A percentile compares a stretch with the other conserved stretches of the same genome.
phyloP scores from a whole-genome alignment of 2,329 filamentous ascomycete genomes.

The Lachnellula hyalina region DNA sequence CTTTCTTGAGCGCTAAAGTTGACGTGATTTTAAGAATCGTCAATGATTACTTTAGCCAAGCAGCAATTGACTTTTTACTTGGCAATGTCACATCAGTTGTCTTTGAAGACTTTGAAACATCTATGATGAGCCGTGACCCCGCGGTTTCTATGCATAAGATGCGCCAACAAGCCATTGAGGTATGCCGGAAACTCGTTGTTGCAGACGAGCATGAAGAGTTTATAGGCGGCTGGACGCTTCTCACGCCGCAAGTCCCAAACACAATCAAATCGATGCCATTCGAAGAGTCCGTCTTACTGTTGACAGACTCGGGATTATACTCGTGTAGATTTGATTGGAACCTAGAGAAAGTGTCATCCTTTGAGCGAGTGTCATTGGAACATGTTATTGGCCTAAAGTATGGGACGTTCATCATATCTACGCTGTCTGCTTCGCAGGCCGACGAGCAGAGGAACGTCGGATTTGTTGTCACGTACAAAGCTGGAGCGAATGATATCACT shows the following conservation, averaged over 20 bases:
- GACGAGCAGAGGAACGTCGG: conserved; percentile 80
- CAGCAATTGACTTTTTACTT: conserved; percentile 88
- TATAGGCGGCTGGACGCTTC: conserved; percentile 81
- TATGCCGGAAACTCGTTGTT: conserved; percentile 80
- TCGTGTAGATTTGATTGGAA: conserved; percentile 92
- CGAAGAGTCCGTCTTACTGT: conserved; percentile 80
- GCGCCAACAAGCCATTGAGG: conserved; percentile 84
- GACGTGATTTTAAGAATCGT: conserved; percentile 63
- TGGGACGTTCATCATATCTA: conserved; percentile 88
- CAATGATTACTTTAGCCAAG: conserved; percentile 95
- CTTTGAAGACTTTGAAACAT: conserved; percentile 90
- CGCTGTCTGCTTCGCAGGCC: conserved; percentile 69
- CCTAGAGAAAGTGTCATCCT: conserved; percentile 87
- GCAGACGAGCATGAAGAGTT: conserved; percentile 79
- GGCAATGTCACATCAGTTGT: conserved; percentile 80
- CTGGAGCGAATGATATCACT: conserved; percentile 64
- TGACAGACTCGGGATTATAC: conserved; percentile 83
- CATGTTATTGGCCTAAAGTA: conserved; percentile 68
- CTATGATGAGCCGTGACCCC: conserved; percentile 90
- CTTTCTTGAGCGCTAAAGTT: neutral
- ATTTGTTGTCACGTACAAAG: conserved; percentile 71
- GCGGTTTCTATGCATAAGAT: conserved; percentile 81
- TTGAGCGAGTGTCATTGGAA: conserved; percentile 76
- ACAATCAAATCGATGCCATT: conserved; percentile 66
- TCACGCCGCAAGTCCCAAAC: conserved; percentile 68